Evolutionary conservation across 2,329 filamentous ascomycete genomes (phyloP).

Genomic region (Xylariaceae sp.): DNA sequence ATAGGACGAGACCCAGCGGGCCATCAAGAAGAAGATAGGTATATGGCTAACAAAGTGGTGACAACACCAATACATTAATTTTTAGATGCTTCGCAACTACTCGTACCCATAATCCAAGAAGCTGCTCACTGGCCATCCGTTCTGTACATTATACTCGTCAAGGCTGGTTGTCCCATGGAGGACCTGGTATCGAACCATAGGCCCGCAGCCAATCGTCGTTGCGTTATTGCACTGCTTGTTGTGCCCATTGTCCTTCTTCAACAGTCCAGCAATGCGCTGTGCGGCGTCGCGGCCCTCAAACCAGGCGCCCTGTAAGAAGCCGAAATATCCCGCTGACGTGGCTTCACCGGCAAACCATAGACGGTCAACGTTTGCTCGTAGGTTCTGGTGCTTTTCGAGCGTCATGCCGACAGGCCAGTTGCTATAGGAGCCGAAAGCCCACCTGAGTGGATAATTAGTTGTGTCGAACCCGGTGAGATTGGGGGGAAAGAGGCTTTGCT

Average conservation of each 20-base stretch:
- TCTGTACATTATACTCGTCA: slow-evolving; percentile 41
- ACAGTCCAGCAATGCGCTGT: slow-evolving; percentile 47
- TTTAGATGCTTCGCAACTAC: neutral
- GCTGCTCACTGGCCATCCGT: slow-evolving; percentile 48
- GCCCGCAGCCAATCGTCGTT: slow-evolving; percentile 35
- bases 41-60: no score
- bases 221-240: slow-evolving; percentile 28
- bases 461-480: neutral
- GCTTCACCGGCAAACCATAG: slow-evolving; percentile 71
- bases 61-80: neutral
- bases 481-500: slow-evolving; percentile 14
- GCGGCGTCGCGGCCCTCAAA: slow-evolving; percentile 61
- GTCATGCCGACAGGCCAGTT: slow-evolving; percentile 71
- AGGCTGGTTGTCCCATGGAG: slow-evolving; percentile 45
- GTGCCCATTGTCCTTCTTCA: slow-evolving; percentile 31
- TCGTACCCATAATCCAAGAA: slow-evolving; percentile 38
- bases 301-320: slow-evolving; percentile 68
- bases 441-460: slow-evolving; percentile 28
- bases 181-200: slow-evolving; percentile 37
- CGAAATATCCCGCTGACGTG: slow-evolving; percentile 67
- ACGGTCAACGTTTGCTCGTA: slow-evolving; percentile 66
- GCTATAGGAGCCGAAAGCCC: slow-evolving; percentile 66
- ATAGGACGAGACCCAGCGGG: no score
- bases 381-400: slow-evolving; percentile 69
- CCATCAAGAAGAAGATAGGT: no score